These are phyloP conservation scores for Phytopythium vexans DNA, from an alignment of 352 stramenopile species.

Conservation along the genomic window DNA sequence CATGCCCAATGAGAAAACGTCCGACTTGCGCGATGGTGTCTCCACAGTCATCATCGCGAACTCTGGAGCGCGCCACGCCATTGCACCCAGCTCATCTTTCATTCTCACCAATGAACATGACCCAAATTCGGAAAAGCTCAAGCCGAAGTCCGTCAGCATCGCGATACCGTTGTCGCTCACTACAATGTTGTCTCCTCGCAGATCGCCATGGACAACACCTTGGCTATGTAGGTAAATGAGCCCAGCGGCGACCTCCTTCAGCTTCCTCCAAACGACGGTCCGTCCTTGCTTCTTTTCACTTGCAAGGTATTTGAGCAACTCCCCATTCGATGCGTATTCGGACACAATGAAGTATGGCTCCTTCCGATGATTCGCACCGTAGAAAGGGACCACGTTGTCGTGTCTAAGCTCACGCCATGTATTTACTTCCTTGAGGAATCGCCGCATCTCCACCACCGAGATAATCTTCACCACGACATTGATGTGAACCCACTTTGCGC, in stretches of 20 bases:
- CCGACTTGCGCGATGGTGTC: too few relatives aligned
- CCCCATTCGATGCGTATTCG: background rate
- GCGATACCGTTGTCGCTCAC: background rate
- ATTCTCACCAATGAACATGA: background rate
- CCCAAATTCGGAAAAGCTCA: constrained; percentile 1
- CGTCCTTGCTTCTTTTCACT: background rate
- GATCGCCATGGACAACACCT: constrained; percentile 2
- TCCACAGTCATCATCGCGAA: too few relatives aligned
- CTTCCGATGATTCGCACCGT: too few relatives aligned
- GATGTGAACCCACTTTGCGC: background rate
- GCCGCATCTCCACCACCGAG: background rate
- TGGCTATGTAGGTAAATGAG: too few relatives aligned
- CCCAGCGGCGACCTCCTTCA: too few relatives aligned
- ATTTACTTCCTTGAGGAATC: background rate
- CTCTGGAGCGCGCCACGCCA: background rate
- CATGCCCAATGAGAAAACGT: too few relatives aligned
- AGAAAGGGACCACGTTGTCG: constrained; percentile 2
- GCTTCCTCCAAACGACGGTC: too few relatives aligned
- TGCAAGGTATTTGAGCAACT: background rate
- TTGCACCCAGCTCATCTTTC: constrained; percentile 1
- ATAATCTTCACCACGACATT: background rate
- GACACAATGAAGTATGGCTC: constrained; percentile 5
- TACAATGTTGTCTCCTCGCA: too few relatives aligned
- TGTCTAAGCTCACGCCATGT: background rate
- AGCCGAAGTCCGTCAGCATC: too few relatives aligned